phyloP scores from a whole-genome alignment of 2,329 filamentous ascomycete species.

The Fusarium secorum region DNA sequence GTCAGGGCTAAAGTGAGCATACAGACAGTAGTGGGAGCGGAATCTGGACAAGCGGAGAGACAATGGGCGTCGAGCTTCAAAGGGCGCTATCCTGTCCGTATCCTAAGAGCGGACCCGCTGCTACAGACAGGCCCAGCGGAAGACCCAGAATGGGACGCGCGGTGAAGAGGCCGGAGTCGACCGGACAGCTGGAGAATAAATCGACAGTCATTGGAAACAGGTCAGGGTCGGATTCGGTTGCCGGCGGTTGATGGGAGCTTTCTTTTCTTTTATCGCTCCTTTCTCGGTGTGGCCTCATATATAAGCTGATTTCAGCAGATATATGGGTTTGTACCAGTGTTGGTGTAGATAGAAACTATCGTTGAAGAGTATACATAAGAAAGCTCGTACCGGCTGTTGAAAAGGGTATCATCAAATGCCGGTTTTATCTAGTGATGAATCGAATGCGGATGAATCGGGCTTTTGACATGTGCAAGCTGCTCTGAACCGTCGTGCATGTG shows the following conservation, averaged over 20 bases:
- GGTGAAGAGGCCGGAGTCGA: constrained; percentile 36
- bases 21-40: constrained; percentile 20
- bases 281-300: constrained; percentile 1
- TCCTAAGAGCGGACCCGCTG: constrained; percentile 27
- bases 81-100: constrained; percentile 9
- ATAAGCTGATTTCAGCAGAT: background rate
- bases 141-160: constrained; percentile 21
- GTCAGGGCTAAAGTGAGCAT: constrained; percentile 15
- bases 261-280: constrained; percentile 9
- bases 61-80: constrained; percentile 8
- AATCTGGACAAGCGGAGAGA: constrained; percentile 33
- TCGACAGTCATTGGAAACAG: constrained; percentile 7
- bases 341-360: background rate
- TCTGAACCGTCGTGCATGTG: background rate
- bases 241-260: constrained; percentile 9
- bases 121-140: constrained; percentile 28
- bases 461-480: constrained; percentile 5
- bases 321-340: background rate
- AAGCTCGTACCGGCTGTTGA: background rate
- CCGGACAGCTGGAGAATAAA: constrained; percentile 28
- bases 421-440: background rate
- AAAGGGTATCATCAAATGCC: background rate
- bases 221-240: constrained; percentile 8
- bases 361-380: background rate
- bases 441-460: constrained; percentile 3